phyloP scores from a whole-genome alignment of 306 rosid species.

The Purshia tridentata region DNA sequence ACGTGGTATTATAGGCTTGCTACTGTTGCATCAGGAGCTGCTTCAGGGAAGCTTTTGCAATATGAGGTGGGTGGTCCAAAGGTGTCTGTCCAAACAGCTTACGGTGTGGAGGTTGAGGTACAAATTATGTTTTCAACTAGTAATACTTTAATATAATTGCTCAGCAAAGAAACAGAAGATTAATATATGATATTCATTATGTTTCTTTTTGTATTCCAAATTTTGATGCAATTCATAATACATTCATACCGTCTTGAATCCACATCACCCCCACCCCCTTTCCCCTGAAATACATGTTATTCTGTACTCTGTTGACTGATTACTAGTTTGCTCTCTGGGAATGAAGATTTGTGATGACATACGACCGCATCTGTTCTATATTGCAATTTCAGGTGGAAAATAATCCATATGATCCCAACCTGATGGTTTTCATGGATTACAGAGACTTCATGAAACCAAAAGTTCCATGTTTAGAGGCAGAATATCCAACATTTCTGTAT shows the following conservation, averaged over 20 bases:
- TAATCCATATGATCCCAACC: conserved; percentile 88
- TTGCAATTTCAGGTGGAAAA: conserved; percentile 73
- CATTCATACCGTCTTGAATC: not conserved
- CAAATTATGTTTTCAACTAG: conserved; percentile 9
- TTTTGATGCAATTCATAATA: not conserved
- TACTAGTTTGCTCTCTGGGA: not conserved
- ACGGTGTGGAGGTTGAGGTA: conserved; percentile 99
- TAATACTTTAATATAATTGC: not conserved
- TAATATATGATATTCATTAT: not conserved
- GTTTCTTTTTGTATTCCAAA: not conserved
- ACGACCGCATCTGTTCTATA: conserved; percentile 10
- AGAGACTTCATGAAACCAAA: conserved; percentile 74
- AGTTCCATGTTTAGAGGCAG: conserved; percentile 52
- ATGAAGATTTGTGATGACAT: conserved; percentile 10
- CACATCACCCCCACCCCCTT: not conserved
- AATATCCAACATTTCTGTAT: conserved; percentile 91
- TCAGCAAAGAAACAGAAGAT: not conserved
- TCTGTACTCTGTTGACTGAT: not conserved
- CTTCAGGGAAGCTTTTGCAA: conserved; percentile 93
- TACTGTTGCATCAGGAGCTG: conserved; percentile 99
- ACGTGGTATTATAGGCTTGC: conserved; percentile 83
- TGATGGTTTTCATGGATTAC: conserved; percentile 99
- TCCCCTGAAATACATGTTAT: not conserved
- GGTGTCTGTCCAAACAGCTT: conserved; percentile 96
- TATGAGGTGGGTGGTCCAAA: conserved; percentile 99